Conservation (phyloP, 2,329 filamentous ascomycete species). For the Colletotrichum musicola region DNA sequence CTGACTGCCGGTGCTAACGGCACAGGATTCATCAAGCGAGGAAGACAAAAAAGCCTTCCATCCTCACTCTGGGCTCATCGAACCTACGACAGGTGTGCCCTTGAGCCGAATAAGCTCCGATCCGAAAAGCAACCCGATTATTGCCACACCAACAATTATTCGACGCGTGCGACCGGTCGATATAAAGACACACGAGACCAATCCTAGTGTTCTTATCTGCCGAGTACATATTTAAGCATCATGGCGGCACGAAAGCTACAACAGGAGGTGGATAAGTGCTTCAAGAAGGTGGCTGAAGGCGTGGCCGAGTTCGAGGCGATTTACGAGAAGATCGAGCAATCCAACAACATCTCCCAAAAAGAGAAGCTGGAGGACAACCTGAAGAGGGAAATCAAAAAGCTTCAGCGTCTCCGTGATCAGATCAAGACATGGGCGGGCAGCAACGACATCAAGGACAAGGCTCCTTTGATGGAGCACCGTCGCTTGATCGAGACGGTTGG, state of each 20-base stretch:
- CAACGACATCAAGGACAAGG: conserved; percentile 99
- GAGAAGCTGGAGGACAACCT: conserved; percentile 98
- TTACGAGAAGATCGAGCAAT: conserved; percentile 97
- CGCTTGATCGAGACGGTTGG: conserved; percentile 97
- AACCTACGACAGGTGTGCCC: conserved; percentile 10
- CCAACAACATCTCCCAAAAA: conserved; percentile 93
- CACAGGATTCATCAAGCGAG: conserved; percentile 26
- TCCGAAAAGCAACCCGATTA: conserved; percentile 20
- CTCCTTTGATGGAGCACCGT: conserved; percentile 90
- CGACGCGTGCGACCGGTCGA: conserved; percentile 21
- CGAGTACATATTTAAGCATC: conserved; percentile 49
- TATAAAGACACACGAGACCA: conserved; percentile 17
- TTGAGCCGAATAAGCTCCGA: conserved; percentile 17
- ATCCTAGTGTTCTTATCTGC: conserved; percentile 8
- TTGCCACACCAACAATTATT: conserved; percentile 5
- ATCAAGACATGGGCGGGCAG: conserved; percentile 99
- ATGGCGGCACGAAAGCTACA: conserved; percentile 98
- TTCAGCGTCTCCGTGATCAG: conserved; percentile 95
- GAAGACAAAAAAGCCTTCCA: conserved; percentile 2
- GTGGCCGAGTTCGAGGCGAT: conserved; percentile 93
- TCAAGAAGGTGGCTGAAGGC: conserved; percentile 97
- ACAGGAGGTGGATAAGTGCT: conserved; percentile 99
- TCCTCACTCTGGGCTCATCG: not conserved
- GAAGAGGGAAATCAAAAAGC: conserved; percentile 99
- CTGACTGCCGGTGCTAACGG: conserved; percentile 24